These are phyloP conservation scores for Datura wrightii DNA, from an alignment of 257 asterid genomes.

Conservation along the genomic window DNA sequence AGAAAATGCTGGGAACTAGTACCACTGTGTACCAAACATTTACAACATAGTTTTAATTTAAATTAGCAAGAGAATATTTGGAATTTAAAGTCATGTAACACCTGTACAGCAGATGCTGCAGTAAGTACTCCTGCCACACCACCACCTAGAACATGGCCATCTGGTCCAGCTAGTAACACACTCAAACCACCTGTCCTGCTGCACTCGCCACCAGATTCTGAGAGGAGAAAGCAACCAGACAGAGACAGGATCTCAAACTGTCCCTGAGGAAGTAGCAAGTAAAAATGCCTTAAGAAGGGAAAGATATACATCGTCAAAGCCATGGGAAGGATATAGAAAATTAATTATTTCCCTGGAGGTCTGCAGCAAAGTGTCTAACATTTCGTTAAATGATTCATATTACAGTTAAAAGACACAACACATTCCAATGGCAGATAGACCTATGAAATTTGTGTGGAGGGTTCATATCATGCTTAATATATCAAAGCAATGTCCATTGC, in stretches of 20 bases:
- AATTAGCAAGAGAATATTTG: neutral
- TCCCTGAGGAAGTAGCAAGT: conserved; percentile 34
- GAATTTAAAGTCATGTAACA: conserved; percentile 23
- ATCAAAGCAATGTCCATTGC: neutral
- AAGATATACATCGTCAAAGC: neutral
- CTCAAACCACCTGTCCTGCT: conserved; percentile 36
- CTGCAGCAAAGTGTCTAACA: neutral
- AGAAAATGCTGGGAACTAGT: neutral
- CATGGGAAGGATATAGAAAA: neutral
- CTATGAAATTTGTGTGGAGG: neutral
- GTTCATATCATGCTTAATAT: conserved; percentile 3
- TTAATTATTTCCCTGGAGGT: conserved; percentile 13
- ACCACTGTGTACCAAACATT: neutral
- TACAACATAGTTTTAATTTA: neutral
- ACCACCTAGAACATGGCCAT: conserved; percentile 36
- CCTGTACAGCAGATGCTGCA: conserved; percentile 38
- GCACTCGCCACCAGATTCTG: conserved; percentile 35
- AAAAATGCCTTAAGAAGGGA: neutral
- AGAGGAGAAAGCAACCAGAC: conserved; percentile 34
- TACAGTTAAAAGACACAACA: conserved; percentile 8
- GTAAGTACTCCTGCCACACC: conserved; percentile 37
- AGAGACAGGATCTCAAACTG: conserved; percentile 40
- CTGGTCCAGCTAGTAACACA: conserved; percentile 36
- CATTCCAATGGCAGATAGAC: neutral
- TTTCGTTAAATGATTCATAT: neutral